These are phyloP conservation scores for Phalaenopsis aphrodite DNA, from an alignment of 106 monocot species.

Conservation along the genomic window DNA sequence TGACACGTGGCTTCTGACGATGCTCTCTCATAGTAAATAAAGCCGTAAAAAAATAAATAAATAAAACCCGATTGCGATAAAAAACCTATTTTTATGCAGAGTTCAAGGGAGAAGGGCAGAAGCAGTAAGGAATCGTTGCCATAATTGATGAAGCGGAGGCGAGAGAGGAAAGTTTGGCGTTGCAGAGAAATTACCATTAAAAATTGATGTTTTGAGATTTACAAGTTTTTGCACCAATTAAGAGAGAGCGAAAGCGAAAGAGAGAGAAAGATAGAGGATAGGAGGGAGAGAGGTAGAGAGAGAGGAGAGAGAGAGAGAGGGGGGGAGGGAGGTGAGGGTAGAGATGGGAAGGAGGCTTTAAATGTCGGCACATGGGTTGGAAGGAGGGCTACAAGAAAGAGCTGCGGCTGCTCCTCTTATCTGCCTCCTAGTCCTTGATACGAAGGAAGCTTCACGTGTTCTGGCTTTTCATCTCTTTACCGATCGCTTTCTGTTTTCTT, in stretches of 20 bases:
- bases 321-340: background rate
- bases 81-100: background rate
- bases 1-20: background rate
- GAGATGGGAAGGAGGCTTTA: background rate
- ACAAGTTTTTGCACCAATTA: too few species aligned
- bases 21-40: background rate
- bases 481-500: background rate
- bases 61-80: background rate
- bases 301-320: background rate
- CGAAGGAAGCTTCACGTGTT: background rate
- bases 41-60: background rate
- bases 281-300: background rate
- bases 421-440: constrained; percentile 7
- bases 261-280: too few species aligned
- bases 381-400: background rate
- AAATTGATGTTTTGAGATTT: too few species aligned
- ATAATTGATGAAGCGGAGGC: background rate
- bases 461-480: background rate
- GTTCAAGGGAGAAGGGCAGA: background rate
- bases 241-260: too few species aligned
- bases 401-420: background rate
- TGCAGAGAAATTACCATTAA: too few species aligned
- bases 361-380: constrained; percentile 7
- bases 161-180: background rate
- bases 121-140: background rate